These are phyloP conservation scores for Hanseniaspora clermontiae DNA, from an alignment of 805 yeast genomes.

Conservation along the genomic window DNA sequence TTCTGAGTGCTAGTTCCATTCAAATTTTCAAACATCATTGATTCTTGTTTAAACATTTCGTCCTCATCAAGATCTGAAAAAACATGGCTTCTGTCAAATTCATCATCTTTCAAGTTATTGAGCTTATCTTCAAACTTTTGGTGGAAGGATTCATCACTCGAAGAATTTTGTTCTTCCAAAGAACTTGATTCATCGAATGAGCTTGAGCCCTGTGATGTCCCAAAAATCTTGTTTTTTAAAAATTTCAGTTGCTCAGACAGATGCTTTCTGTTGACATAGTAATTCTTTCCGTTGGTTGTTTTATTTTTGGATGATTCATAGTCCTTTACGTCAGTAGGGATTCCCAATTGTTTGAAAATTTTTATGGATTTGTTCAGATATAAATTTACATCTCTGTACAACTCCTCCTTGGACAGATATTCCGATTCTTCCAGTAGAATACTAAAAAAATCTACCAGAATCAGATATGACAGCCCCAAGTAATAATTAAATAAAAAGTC, in stretches of 20 bases:
- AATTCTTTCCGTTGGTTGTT: not conserved
- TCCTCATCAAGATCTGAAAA: constrained; percentile 3
- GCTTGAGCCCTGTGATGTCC: not conserved
- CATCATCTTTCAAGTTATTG: not conserved
- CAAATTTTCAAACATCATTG: constrained; percentile 3
- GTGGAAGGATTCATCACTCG: not conserved
- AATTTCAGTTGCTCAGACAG: constrained; percentile 2
- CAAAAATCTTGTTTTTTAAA: constrained; percentile 5
- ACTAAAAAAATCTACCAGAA: constrained; percentile 7
- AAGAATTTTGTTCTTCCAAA: not conserved
- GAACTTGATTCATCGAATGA: not conserved
- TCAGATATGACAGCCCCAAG: constrained; percentile 3
- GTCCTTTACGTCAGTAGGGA: not conserved
- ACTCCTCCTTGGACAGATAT: not conserved
- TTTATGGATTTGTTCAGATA: constrained; percentile 5
- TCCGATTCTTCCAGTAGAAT: not conserved
- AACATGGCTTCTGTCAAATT: not conserved
- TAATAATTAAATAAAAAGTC: constrained; percentile 10
- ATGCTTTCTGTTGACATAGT: not conserved
- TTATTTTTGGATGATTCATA: not conserved
- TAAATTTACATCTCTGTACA: constrained; percentile 1
- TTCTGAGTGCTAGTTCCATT: not conserved
- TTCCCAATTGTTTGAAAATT: not conserved
- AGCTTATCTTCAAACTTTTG: not conserved
- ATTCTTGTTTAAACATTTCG: constrained; percentile 6